Conservation (phyloP, 2,329 filamentous ascomycete species). For the Fusarium sp. region DNA sequence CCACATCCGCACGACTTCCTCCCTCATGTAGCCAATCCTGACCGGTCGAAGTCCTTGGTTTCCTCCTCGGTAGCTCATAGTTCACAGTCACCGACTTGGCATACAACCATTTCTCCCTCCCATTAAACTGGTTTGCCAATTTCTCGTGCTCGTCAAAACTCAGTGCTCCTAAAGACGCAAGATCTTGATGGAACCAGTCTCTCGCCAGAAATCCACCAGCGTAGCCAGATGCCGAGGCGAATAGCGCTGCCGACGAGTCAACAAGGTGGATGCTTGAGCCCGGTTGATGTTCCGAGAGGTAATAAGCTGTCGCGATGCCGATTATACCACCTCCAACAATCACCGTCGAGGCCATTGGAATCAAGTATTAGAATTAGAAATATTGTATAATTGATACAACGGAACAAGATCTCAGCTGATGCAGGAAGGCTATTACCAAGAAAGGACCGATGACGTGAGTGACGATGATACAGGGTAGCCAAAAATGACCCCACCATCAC, state of each 20-base stretch:
- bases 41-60: slow-evolving; percentile 53
- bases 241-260: slow-evolving; percentile 63
- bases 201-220: slow-evolving; percentile 78
- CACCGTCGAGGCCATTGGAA: slow-evolving; percentile 61
- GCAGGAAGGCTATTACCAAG: slow-evolving; percentile 2
- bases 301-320: slow-evolving; percentile 76
- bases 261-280: slow-evolving; percentile 57
- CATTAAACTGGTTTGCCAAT: slow-evolving; percentile 68
- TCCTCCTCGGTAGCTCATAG: slow-evolving; percentile 50
- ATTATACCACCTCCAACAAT: slow-evolving; percentile 78
- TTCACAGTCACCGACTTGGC: slow-evolving; percentile 66
- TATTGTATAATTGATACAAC: background rate
- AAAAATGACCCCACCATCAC: slow-evolving; percentile 17
- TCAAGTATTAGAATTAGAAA: background rate
- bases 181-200: slow-evolving; percentile 73
- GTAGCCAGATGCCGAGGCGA: slow-evolving; percentile 77
- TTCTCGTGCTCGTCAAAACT: slow-evolving; percentile 75
- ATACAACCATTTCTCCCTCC: slow-evolving; percentile 62
- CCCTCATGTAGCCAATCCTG: slow-evolving; percentile 75
- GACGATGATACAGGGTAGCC: slow-evolving; percentile 31
- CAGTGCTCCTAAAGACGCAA: slow-evolving; percentile 68
- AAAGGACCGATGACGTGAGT: slow-evolving; percentile 32
- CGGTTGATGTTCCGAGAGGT: slow-evolving; percentile 64
- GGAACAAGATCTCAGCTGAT: background rate
- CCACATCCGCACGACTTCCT: slow-evolving; percentile 65